phyloP scores from a whole-genome alignment of 2,329 filamentous ascomycete species.

The Colletotrichum trifolii region DNA sequence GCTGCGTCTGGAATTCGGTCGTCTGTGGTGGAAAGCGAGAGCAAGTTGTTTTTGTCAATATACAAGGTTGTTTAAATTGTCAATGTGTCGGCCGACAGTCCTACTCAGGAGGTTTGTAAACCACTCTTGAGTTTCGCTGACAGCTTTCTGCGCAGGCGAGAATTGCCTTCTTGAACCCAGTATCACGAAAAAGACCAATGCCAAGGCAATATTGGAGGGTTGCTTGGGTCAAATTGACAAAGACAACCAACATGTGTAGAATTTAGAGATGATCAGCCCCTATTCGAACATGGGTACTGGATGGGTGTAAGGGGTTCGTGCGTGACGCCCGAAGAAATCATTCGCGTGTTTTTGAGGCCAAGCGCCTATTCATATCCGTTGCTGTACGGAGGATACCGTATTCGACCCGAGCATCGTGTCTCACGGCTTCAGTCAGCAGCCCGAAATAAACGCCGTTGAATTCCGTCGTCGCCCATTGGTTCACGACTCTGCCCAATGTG shows the following conservation, averaged over 20 bases:
- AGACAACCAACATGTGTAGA: neutral
- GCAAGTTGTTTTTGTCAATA: no score
- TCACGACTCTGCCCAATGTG: neutral
- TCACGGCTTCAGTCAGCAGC: no score
- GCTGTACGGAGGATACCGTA: no score
- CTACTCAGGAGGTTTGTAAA: no score
- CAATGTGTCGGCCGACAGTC: no score
- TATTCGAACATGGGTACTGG: neutral
- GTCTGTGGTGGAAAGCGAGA: no score
- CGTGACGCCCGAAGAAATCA: neutral
- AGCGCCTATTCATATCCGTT: no score
- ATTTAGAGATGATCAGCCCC: neutral
- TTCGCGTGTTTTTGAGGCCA: no score
- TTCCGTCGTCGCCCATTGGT: neutral
- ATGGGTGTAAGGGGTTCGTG: constrained; percentile 2
- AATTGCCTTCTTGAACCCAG: neutral
- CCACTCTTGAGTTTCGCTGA: no score
- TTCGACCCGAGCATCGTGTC: no score
- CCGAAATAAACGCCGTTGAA: neutral
- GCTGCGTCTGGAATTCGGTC: no score
- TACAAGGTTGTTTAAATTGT: no score
- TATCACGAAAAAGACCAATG: neutral
- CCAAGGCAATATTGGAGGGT: constrained; percentile 10
- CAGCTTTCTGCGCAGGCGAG: neutral
- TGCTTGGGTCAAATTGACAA: constrained; percentile 13